A percentile compares a stretch with the other conserved stretches of the same genome.
Conservation (phyloP, 2,329 filamentous ascomycete species). For the Fusarium palustre region DNA sequence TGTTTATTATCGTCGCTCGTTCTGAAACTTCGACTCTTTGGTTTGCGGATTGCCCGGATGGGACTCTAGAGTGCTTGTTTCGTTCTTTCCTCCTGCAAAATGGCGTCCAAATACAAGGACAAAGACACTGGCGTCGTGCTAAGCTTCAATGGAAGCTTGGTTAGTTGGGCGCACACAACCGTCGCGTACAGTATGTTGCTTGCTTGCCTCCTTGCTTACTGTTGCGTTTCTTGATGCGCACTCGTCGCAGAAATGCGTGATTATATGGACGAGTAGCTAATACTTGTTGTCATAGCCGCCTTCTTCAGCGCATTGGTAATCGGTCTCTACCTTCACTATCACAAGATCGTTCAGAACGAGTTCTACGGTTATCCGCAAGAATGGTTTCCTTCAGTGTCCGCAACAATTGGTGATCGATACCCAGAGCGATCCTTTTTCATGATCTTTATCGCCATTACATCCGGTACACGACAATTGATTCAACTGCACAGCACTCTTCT, state of each 20-base stretch:
- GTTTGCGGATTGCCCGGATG: constrained; percentile 51
- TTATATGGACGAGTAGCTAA: constrained; percentile 37
- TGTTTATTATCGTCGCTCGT: constrained; percentile 32
- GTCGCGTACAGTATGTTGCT: constrained; percentile 78
- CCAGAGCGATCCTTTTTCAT: constrained; percentile 97
- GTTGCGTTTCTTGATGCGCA: constrained; percentile 6
- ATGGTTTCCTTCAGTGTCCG: constrained; percentile 96
- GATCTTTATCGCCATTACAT: constrained; percentile 96
- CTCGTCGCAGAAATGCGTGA: neutral
- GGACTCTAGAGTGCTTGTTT: constrained; percentile 42
- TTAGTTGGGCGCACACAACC: constrained; percentile 87
- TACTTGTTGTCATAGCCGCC: constrained; percentile 66
- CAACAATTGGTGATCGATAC: constrained; percentile 97
- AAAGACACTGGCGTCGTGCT: constrained; percentile 71
- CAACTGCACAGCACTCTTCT: neutral
- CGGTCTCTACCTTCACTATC: constrained; percentile 85
- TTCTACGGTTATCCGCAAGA: constrained; percentile 94
- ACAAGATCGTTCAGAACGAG: constrained; percentile 98
- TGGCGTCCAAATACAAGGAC: constrained; percentile 69
- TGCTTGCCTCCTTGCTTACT: neutral
- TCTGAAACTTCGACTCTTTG: constrained; percentile 27
- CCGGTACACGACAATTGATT: constrained; percentile 65
- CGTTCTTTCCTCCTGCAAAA: constrained; percentile 44
- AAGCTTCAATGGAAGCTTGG: constrained; percentile 85
- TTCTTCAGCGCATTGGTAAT: constrained; percentile 89